Evolutionary conservation across 192 early-diverging fungal species (phyloP).

Genomic region (Bifiguratus adelaidae): DNA sequence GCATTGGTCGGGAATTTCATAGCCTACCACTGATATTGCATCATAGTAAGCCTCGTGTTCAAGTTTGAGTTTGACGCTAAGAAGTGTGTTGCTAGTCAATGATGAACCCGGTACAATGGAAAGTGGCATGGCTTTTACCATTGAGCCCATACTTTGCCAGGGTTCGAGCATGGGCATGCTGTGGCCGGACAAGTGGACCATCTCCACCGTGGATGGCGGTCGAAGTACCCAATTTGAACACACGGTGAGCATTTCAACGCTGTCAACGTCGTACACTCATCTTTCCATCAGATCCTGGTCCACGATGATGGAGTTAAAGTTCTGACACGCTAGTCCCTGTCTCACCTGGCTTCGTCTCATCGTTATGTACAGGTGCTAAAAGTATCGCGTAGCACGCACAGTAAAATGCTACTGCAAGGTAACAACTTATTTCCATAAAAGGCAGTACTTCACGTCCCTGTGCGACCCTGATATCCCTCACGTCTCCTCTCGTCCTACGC

Average conservation of each 20-base stretch:
- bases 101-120: slow-evolving; percentile 59
- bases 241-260: slow-evolving; percentile 24
- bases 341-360: too few relatives aligned
- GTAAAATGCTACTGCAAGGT: too few relatives aligned
- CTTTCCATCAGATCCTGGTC: slow-evolving; percentile 37
- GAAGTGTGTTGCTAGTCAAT: slow-evolving; percentile 27
- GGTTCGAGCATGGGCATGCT: slow-evolving; percentile 51
- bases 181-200: slow-evolving; percentile 88
- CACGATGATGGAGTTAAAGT: slow-evolving; percentile 51
- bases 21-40: slow-evolving; percentile 73
- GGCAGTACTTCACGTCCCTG: too few relatives aligned
- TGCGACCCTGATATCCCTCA: too few relatives aligned
- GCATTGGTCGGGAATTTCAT: slow-evolving; percentile 79
- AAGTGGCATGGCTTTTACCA: slow-evolving; percentile 78
- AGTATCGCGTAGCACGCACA: too few relatives aligned
- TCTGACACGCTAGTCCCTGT: slow-evolving; percentile 49
- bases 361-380: too few relatives aligned
- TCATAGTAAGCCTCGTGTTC: slow-evolving; percentile 20
- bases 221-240: slow-evolving; percentile 86
- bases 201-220: slow-evolving; percentile 64
- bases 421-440: too few relatives aligned
- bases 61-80: neutral
- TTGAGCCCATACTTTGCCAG: slow-evolving; percentile 83
- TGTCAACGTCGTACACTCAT: neutral
- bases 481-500: too few relatives aligned